Percentiles rank a stretch among this genome's conserved stretches.
These are phyloP conservation scores for Scytalidium lignicola DNA, from an alignment of 2,329 filamentous ascomycete genomes.

Conservation along the genomic window DNA sequence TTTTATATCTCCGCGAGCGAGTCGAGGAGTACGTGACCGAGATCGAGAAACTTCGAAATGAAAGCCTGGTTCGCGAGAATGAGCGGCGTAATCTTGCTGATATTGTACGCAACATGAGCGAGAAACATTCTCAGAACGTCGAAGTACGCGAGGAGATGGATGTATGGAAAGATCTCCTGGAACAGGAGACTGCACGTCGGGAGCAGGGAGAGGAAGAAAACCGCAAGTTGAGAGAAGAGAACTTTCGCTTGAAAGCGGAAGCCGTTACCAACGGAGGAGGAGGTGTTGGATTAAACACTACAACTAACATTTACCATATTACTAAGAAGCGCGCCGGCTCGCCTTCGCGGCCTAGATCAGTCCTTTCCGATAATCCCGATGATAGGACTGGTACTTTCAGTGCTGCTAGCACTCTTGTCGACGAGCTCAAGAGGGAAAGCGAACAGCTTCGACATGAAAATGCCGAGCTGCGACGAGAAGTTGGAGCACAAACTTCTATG, in stretches of 20 bases:
- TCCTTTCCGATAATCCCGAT: conserved; percentile 39
- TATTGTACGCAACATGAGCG: conserved; percentile 63
- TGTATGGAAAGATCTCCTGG: conserved; percentile 91
- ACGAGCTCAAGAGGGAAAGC: conserved; percentile 65
- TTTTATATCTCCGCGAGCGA: conserved; percentile 77
- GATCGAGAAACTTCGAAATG: conserved; percentile 75
- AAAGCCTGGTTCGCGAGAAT: conserved; percentile 71
- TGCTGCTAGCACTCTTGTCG: conserved; percentile 61
- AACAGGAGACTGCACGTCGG: conserved; percentile 82
- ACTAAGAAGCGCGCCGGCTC: conserved; percentile 46
- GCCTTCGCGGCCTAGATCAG: conserved; percentile 40
- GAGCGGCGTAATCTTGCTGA: conserved; percentile 86
- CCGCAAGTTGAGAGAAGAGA: conserved; percentile 74
- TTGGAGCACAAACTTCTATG: conserved; percentile 96
- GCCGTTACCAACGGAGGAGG: conserved; percentile 29
- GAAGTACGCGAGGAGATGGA: conserved; percentile 62
- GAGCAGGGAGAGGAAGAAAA: conserved; percentile 92
- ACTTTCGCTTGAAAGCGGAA: conserved; percentile 66
- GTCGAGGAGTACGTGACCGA: conserved; percentile 79
- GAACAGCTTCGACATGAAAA: conserved; percentile 88
- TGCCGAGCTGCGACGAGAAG: conserved; percentile 82
- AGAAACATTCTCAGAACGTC: conserved; percentile 40
- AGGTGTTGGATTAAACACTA: conserved; percentile 44
- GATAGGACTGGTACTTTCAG: conserved; percentile 48
- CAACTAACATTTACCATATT: conserved; percentile 63